Evolutionary conservation across 306 rosid genomes (phyloP).

Genomic region (Cucumis hystrix): DNA sequence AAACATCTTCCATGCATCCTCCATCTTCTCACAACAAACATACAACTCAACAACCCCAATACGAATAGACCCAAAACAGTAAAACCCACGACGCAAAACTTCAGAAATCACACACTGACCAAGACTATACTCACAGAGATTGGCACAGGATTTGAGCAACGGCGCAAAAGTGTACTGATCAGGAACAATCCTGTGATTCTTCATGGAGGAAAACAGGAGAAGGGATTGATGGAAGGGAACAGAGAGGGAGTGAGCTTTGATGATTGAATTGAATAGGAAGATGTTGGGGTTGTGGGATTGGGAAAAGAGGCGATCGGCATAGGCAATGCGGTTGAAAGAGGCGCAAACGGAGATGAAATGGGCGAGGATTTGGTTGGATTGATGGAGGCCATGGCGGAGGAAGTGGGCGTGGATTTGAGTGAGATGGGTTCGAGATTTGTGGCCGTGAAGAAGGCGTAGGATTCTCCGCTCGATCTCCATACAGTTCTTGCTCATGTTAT

Average conservation of each 20-base stretch:
- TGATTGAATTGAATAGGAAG: constrained; percentile 59
- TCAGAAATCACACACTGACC: constrained; percentile 42
- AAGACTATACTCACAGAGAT: constrained; percentile 18
- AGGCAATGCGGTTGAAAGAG: constrained; percentile 21
- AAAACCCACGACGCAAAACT: constrained; percentile 31
- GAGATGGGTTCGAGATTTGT: constrained; percentile 34
- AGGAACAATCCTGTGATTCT: constrained; percentile 22
- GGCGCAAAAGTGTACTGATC: constrained; percentile 55
- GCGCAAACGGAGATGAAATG: constrained; percentile 65
- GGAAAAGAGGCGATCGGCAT: constrained; percentile 44
- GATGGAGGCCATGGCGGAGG: constrained; percentile 67
- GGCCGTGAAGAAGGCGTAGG: constrained; percentile 57
- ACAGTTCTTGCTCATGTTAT: constrained; percentile 28
- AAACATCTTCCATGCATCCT: constrained; percentile 50
- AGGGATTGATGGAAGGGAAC: constrained; percentile 42
- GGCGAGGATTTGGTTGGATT: constrained; percentile 58
- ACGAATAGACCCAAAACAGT: constrained; percentile 20
- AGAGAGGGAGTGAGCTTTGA: constrained; percentile 51
- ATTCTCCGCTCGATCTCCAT: constrained; percentile 39
- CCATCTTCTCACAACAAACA: constrained; percentile 24
- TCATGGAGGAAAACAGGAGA: constrained; percentile 37
- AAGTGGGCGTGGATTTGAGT: constrained; percentile 55
- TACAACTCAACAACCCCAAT: constrained; percentile 48
- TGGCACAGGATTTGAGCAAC: constrained; percentile 45
- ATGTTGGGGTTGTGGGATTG: constrained; percentile 41